These are phyloP conservation scores for Liquidambar formosana DNA, from an alignment of 164 flowering plant species.

Conservation along the genomic window DNA sequence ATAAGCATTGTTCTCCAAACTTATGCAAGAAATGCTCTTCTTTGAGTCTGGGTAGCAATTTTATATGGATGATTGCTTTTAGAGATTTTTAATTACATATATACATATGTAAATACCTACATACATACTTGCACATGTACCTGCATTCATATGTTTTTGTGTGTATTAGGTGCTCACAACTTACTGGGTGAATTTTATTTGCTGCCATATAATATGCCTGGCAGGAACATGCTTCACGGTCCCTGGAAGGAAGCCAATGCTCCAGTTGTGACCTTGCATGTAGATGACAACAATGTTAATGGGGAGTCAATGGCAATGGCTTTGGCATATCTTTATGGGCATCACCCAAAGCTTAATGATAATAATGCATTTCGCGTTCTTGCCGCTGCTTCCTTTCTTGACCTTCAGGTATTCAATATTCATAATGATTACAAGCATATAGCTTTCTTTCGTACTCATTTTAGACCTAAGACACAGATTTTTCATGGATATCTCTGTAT, in stretches of 20 bases:
- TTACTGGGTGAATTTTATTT: too few relatives aligned
- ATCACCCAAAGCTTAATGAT: constrained; percentile 88
- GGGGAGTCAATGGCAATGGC: constrained; percentile 84
- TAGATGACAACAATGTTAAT: constrained; percentile 90
- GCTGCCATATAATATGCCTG: constrained; percentile 8
- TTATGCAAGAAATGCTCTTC: not conserved
- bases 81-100: not conserved
- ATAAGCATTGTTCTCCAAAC: not conserved
- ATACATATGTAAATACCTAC: too few relatives aligned
- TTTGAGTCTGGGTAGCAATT: not conserved
- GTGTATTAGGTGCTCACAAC: too few relatives aligned
- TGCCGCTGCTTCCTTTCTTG: constrained; percentile 98
- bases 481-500: not conserved
- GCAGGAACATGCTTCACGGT: constrained; percentile 98
- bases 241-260: constrained; percentile 96
- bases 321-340: constrained; percentile 92
- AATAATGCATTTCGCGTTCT: constrained; percentile 93
- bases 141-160: too few relatives aligned
- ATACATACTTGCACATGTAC: too few relatives aligned
- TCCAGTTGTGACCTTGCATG: constrained; percentile 67
- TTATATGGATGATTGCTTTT: not conserved
- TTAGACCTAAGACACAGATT: not conserved
- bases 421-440: not conserved
- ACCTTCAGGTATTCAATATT: constrained; percentile 73
- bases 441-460: not conserved